phyloP scores from a whole-genome alignment of 2,329 filamentous ascomycete genomes.

The Chalaropsis thielavioides region DNA sequence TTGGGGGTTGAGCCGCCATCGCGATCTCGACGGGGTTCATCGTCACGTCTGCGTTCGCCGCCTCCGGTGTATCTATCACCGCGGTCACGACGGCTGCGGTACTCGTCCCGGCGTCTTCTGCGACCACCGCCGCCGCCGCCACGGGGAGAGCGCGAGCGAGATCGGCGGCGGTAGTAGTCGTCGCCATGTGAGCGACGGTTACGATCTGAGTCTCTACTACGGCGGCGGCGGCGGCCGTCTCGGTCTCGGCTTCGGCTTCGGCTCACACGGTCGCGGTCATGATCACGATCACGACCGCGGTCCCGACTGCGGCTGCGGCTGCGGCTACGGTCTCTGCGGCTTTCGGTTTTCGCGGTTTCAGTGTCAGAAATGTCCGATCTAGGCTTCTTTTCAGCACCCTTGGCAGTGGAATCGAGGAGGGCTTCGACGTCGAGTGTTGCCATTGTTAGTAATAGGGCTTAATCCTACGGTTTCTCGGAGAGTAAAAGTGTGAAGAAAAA shows the following conservation, averaged over 20 bases:
- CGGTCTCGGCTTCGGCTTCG: constrained; percentile 40
- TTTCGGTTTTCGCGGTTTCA: constrained; percentile 42
- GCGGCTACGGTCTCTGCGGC: constrained; percentile 28
- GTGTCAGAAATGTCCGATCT: constrained; percentile 37
- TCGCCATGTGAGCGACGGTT: constrained; percentile 45
- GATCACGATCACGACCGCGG: constrained; percentile 42
- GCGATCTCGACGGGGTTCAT: constrained; percentile 32
- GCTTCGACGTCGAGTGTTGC: constrained; percentile 64
- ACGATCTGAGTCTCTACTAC: constrained; percentile 67
- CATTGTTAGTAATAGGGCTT: constrained; percentile 25
- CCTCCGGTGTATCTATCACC: constrained; percentile 38
- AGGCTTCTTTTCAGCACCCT: constrained; percentile 33
- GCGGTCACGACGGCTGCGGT: constrained; percentile 34
- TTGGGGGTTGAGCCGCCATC: constrained; percentile 48
- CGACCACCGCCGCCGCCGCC: constrained; percentile 28
- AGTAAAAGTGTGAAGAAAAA: neutral
- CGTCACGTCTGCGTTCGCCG: constrained; percentile 34
- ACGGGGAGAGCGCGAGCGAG: constrained; percentile 57
- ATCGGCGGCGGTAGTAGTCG: constrained; percentile 59
- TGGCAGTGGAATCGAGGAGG: constrained; percentile 72
- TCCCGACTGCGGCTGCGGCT: constrained; percentile 32
- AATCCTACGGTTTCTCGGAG: neutral
- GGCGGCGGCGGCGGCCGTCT: constrained; percentile 54
- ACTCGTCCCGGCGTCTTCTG: constrained; percentile 23
- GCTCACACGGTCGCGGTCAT: constrained; percentile 41